Percentiles rank a stretch among this genome's conserved stretches.
phyloP scores from a whole-genome alignment of 225 moss, liverwort and hornwort species.

The Sphagnum tenellum region DNA sequence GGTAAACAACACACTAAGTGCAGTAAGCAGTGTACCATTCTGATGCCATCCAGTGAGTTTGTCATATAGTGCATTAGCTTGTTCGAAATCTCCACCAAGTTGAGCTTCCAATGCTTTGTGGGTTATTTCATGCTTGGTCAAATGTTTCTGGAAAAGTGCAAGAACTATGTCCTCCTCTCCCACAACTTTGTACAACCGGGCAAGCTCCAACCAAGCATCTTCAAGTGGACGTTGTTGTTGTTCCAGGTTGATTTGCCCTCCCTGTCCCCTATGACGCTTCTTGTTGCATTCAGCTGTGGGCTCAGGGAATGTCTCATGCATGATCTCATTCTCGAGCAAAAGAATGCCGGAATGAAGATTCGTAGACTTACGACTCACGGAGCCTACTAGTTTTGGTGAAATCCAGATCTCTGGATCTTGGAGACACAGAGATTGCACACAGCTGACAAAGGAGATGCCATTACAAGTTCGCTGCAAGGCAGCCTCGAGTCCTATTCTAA shows the following conservation, averaged over 20 bases:
- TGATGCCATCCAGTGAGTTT: slow-evolving; percentile 43
- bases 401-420: slow-evolving; percentile 85
- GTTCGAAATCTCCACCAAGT: slow-evolving; percentile 54
- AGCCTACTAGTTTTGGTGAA: slow-evolving; percentile 62
- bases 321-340: slow-evolving; percentile 66
- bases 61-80: slow-evolving; percentile 63
- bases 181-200: slow-evolving; percentile 63
- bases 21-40: slow-evolving; percentile 10
- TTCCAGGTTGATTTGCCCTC: slow-evolving; percentile 39
- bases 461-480: slow-evolving; percentile 63
- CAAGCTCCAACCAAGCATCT: slow-evolving; percentile 87
- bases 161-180: slow-evolving; percentile 87
- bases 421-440: slow-evolving; percentile 66
- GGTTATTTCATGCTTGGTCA: slow-evolving; percentile 57
- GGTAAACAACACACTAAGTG: too few relatives aligned
- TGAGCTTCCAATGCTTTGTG: slow-evolving; percentile 73
- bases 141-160: slow-evolving; percentile 50
- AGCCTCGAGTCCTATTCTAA: slow-evolving; percentile 56
- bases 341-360: slow-evolving; percentile 79
- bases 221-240: slow-evolving; percentile 35
- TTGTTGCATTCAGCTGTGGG: slow-evolving; percentile 14
- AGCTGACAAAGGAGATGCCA: slow-evolving; percentile 77
- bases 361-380: slow-evolving; percentile 65
- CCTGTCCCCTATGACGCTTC: slow-evolving; percentile 58
- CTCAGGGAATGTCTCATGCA: slow-evolving; percentile 42